Evolutionary conservation across 2,329 filamentous ascomycete genomes (phyloP), one percentile per base, ranked within the genome.

Genomic region (Aspergillus ochraceus): DNA sequence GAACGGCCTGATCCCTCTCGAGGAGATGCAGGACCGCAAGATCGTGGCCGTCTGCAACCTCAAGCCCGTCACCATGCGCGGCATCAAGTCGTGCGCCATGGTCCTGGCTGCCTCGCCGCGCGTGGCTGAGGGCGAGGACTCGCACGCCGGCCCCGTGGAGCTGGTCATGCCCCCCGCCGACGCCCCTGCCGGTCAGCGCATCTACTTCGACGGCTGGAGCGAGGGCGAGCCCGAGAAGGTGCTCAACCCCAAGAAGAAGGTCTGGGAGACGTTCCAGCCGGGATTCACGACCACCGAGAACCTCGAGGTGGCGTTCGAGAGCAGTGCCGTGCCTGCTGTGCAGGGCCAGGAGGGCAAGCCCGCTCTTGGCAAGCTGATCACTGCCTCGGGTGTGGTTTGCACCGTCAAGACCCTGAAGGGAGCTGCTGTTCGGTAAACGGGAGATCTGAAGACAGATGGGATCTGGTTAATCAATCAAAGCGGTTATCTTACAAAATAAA

Each of bases 61-160:
- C 68, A 99, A 99, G 84, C 95, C 95, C 54, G 95, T 98, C 76
- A 99, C 96, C 77, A 99, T 99, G 95, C 91, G 95, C 65, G 95
- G 95, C 67, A 85, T 91, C 74, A 90, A 90, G 75, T 90, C 84
- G 32, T 83, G 79, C 57, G 89, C 93, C 71, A 98, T 99, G 95
- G 95, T 99, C 17, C 86, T 99, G 45, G 95, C 95, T 10, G 95
- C 95, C 2, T 97, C 92, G 19, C 95, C 94, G n/a, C 84, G 84
- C 60, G 77, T 90, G 52, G 88, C 88, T 71, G 90, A 94, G 71
- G 94, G 92, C 49, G 93, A 92, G 73, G 89, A 86, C 73, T 87
- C 94, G 75, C 92, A 97, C 81, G 92, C 88, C 65, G 90, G 91
- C 3, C 92, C 93, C 36, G 92, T 99, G 60, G 95, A 99, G 83